These are phyloP conservation scores for Pistacia atlantica DNA, from an alignment of 345 rosid genomes.

Conservation along the genomic window DNA sequence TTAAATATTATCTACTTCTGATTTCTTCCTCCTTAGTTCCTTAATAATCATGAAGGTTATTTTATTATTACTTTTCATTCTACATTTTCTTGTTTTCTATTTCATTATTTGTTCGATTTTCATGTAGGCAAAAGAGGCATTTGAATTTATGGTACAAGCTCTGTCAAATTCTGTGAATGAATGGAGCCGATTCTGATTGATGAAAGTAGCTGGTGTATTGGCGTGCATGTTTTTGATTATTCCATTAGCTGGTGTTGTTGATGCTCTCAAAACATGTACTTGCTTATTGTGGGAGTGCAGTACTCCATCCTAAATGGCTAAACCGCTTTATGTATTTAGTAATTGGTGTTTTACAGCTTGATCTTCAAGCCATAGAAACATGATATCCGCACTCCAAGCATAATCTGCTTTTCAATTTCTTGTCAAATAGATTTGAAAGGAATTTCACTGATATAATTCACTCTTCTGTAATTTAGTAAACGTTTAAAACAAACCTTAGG, in stretches of 20 bases:
- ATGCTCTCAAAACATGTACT: constrained; percentile 91
- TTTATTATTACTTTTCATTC: not conserved
- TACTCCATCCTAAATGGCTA: constrained; percentile 26
- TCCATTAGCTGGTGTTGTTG: constrained; percentile 90
- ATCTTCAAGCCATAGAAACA: not conserved
- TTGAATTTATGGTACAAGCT: constrained; percentile 38
- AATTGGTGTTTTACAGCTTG: not conserved
- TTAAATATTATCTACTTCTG: constrained; percentile 6
- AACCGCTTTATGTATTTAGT: not conserved
- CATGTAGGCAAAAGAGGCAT: constrained; percentile 36
- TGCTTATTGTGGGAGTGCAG: constrained; percentile 93
- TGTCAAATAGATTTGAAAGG: not conserved
- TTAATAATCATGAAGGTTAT: not conserved
- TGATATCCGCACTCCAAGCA: not conserved
- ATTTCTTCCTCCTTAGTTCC: constrained; percentile 5
- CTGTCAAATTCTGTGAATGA: constrained; percentile 37
- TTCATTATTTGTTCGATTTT: not conserved
- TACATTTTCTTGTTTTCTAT: not conserved
- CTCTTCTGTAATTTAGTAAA: not conserved
- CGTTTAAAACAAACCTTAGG: not conserved
- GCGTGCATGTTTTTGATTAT: constrained; percentile 61
- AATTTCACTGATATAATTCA: not conserved
- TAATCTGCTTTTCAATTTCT: not conserved
- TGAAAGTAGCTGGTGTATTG: constrained; percentile 55
- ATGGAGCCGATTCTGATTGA: constrained; percentile 33